Percentiles rank a stretch among this genome's conserved stretches.
Evolutionary conservation across 2,329 filamentous ascomycete species (phyloP).

Genomic region (Microdochium bolleyi): DNA sequence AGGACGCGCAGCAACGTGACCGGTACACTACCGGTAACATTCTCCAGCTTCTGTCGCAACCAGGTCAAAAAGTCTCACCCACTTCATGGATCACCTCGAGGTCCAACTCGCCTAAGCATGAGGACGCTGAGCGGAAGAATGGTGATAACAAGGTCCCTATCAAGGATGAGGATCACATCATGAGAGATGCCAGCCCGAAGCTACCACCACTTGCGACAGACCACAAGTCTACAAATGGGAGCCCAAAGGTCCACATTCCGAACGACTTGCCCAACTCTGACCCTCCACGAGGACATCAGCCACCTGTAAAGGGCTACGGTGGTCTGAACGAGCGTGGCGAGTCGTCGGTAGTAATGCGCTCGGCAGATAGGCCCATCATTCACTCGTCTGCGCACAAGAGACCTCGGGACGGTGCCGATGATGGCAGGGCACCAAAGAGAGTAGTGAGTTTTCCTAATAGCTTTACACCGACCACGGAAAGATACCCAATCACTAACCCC

Average conservation of each 20-base stretch:
- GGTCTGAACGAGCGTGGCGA: conserved; percentile 22
- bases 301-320: conserved; percentile 7
- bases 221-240: conserved; percentile 11
- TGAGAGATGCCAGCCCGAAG: conserved; percentile 15
- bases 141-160: not conserved
- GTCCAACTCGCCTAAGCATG: not conserved
- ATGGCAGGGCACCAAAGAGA: conserved; percentile 14
- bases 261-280: conserved; percentile 10
- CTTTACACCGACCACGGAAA: not conserved
- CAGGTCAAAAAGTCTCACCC: conserved; percentile 25
- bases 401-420: conserved; percentile 12
- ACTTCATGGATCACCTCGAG: conserved; percentile 6
- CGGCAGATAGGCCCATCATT: conserved; percentile 19
- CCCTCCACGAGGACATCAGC: conserved; percentile 2
- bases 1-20: conserved; percentile 67
- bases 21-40: conserved; percentile 66
- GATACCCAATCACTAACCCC: not conserved
- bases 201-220: conserved; percentile 8
- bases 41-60: conserved; percentile 36
- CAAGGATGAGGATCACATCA: conserved; percentile 14
- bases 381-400: conserved; percentile 19
- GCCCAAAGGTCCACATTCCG: conserved; percentile 17
- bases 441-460: conserved; percentile 10
- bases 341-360: conserved; percentile 8
- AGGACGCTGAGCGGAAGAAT: not conserved